phyloP scores from a whole-genome alignment of 2,329 filamentous ascomycete genomes.

The Hymenoscyphus linearis region DNA sequence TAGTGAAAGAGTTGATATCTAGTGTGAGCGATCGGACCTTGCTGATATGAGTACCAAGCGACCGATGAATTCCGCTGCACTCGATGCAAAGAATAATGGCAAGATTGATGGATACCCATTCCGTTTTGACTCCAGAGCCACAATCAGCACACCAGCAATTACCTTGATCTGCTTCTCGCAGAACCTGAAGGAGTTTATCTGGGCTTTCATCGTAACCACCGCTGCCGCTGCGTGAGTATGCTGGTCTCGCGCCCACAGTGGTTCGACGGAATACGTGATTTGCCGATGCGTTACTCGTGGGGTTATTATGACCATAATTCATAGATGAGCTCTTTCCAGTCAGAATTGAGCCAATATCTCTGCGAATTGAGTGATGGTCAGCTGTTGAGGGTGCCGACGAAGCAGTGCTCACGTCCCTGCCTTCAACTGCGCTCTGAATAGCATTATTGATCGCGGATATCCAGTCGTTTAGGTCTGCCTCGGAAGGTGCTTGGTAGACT shows the following conservation, averaged over 20 bases:
- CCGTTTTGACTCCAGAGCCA: slow-evolving; percentile 83
- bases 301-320: slow-evolving; percentile 39
- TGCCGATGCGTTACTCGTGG: slow-evolving; percentile 40
- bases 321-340: slow-evolving; percentile 85
- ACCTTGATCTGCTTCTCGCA: slow-evolving; percentile 85
- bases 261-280: slow-evolving; percentile 73
- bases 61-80: slow-evolving; percentile 95
- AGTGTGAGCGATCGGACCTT: slow-evolving; percentile 93
- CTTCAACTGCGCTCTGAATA: slow-evolving; percentile 90
- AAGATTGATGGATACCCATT: slow-evolving; percentile 98
- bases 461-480: slow-evolving; percentile 98
- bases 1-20: slow-evolving; percentile 92
- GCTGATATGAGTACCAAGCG: slow-evolving; percentile 93
- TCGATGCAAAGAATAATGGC: slow-evolving; percentile 96
- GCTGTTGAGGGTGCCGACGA: slow-evolving; percentile 31
- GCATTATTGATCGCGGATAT: slow-evolving; percentile 96
- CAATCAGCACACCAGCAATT: slow-evolving; percentile 96
- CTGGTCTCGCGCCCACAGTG: slow-evolving; percentile 84
- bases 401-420: slow-evolving; percentile 54
- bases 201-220: slow-evolving; percentile 76
- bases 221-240: slow-evolving; percentile 61
- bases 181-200: slow-evolving; percentile 77
- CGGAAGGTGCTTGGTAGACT: slow-evolving; percentile 94
- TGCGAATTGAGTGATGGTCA: slow-evolving; percentile 53
- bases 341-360: slow-evolving; percentile 87